Evolutionary conservation across 345 rosid species (phyloP).

Genomic region (Ailanthus altissimus): DNA sequence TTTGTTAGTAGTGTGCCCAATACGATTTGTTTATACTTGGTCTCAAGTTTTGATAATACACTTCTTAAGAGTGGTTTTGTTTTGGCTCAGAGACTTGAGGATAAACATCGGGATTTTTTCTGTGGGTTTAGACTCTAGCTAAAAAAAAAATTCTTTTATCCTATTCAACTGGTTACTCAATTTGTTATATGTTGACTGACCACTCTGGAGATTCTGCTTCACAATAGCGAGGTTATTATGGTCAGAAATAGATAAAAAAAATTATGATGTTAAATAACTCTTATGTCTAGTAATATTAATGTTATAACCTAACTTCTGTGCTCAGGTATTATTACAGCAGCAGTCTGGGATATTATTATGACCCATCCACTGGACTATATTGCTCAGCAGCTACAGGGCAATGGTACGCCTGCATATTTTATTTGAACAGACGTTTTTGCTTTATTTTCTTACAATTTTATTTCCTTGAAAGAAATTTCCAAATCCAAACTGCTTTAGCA

Average conservation of each 20-base stretch:
- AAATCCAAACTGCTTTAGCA: background rate
- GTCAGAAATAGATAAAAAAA: background rate
- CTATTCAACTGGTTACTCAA: background rate
- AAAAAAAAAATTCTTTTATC: background rate
- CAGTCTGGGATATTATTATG: conserved; percentile 87
- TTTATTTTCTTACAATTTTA: background rate
- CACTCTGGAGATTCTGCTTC: background rate
- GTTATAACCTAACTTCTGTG: background rate
- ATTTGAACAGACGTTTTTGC: background rate
- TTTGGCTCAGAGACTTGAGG: background rate
- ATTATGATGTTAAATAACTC: background rate
- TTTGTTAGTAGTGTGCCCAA: background rate
- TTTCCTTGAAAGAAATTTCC: background rate
- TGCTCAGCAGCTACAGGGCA: conserved; percentile 81
- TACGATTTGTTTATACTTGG: background rate
- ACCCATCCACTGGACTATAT: conserved; percentile 75
- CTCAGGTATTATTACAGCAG: conserved; percentile 93
- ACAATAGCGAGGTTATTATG: background rate
- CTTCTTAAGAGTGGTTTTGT: background rate
- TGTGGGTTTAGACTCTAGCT: background rate
- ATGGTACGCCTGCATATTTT: conserved; percentile 51
- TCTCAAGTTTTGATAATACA: background rate
- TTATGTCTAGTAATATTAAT: background rate
- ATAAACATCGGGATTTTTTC: background rate
- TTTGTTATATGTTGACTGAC: background rate